Evolutionary conservation across 2,329 filamentous ascomycete species (phyloP).

Genomic region (Tetracladium maxilliforme): DNA sequence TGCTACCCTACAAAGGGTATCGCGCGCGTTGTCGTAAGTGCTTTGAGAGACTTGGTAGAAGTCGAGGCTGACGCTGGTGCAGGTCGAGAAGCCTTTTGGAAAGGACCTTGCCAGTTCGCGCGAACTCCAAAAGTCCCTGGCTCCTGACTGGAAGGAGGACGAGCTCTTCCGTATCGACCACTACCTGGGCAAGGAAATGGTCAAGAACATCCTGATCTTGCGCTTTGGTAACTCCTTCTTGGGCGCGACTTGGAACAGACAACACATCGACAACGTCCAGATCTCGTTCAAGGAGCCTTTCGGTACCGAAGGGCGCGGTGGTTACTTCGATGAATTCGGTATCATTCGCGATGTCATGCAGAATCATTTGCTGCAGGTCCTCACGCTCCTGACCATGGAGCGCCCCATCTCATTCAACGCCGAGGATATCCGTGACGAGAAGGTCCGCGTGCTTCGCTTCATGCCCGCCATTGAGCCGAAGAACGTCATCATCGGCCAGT

Average conservation of each 20-base stretch:
- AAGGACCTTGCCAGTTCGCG: slow-evolving; percentile 92
- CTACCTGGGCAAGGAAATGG: slow-evolving; percentile 99
- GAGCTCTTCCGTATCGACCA: slow-evolving; percentile 99
- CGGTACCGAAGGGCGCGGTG: slow-evolving; percentile 91
- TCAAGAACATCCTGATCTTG: slow-evolving; percentile 98
- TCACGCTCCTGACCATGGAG: slow-evolving; percentile 96
- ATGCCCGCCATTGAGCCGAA: slow-evolving; percentile 95
- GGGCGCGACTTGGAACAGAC: slow-evolving; percentile 95
- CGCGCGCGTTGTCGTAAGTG: slow-evolving; percentile 77
- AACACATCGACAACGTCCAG: slow-evolving; percentile 98
- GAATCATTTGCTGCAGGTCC: slow-evolving; percentile 93
- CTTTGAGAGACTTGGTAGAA: not conserved
- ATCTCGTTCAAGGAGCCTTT: slow-evolving; percentile 99
- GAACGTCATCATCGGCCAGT: slow-evolving; percentile 99
- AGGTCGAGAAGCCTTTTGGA: slow-evolving; percentile 99
- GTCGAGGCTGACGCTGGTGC: slow-evolving; percentile 6
- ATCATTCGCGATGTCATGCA: slow-evolving; percentile 99
- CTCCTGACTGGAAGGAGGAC: slow-evolving; percentile 97
- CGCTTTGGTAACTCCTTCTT: slow-evolving; percentile 99
- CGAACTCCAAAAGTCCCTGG: slow-evolving; percentile 85
- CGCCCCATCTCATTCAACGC: slow-evolving; percentile 94
- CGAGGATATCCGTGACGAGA: slow-evolving; percentile 97
- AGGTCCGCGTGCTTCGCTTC: slow-evolving; percentile 85
- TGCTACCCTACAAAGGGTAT: slow-evolving; percentile 89
- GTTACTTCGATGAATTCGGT: slow-evolving; percentile 98